A percentile compares a stretch with the other conserved stretches of the same genome.
phyloP scores from a whole-genome alignment of 495 filamentous ascomycete genomes.

The Margaritispora aquatica region DNA sequence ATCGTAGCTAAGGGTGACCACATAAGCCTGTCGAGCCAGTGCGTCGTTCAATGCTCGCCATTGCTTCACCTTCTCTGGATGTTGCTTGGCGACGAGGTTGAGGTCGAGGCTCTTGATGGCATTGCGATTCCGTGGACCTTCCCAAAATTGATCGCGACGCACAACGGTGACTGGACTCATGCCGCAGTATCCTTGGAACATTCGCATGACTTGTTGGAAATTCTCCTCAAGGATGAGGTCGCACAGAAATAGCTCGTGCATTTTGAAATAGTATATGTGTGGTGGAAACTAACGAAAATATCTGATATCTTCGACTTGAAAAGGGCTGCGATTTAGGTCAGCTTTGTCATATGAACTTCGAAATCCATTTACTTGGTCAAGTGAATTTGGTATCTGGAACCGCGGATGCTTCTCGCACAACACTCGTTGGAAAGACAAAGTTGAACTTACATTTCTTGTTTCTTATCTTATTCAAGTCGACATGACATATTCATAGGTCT shows the following conservation, averaged over 20 bases:
- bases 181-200: conserved; percentile 22
- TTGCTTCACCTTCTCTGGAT: not conserved
- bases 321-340: not conserved
- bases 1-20: conserved; percentile 17
- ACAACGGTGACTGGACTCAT: conserved; percentile 15
- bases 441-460: too few species aligned
- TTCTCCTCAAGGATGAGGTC: conserved; percentile 10
- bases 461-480: too few species aligned
- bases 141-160: conserved; percentile 12
- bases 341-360: too few species aligned
- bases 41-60: conserved; percentile 16
- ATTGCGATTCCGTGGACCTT: conserved; percentile 12
- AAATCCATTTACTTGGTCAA: too few species aligned
- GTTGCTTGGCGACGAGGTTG: conserved; percentile 7
- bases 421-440: too few species aligned
- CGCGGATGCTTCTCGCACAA: too few species aligned
- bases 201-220: conserved; percentile 3
- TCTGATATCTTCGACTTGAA: too few species aligned
- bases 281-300: too few species aligned
- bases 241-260: conserved; percentile 24
- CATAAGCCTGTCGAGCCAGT: conserved; percentile 17
- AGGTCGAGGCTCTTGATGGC: conserved; percentile 10
- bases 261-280: too few species aligned
- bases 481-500: too few species aligned
- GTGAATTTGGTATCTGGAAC: too few species aligned